Conservation (phyloP, 2,329 filamentous ascomycete species). For the Periconia sp. region DNA sequence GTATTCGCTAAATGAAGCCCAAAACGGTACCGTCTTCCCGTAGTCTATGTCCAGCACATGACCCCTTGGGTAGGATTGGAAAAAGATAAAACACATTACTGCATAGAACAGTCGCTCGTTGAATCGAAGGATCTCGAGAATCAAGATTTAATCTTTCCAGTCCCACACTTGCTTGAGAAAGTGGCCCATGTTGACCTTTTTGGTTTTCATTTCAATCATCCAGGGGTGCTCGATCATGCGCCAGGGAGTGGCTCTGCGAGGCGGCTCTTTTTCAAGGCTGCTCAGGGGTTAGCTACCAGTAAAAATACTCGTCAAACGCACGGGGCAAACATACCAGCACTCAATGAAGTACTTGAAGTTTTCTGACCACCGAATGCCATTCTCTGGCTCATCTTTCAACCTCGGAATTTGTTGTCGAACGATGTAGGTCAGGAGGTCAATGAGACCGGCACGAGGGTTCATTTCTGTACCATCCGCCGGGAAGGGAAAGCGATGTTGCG, state of each 20-base stretch:
- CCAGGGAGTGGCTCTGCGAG: conserved; percentile 88
- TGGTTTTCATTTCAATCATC: conserved; percentile 95
- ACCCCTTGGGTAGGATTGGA: conserved; percentile 29
- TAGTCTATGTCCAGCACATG: conserved; percentile 40
- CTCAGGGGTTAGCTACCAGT: not conserved
- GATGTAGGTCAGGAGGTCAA: conserved; percentile 96
- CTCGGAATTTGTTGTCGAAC: conserved; percentile 93
- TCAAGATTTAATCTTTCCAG: conserved; percentile 70
- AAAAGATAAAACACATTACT: conserved; percentile 19
- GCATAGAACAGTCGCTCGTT: conserved; percentile 10
- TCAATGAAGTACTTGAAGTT: conserved; percentile 99
- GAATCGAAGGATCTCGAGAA: conserved; percentile 9
- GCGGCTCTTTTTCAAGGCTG: conserved; percentile 91
- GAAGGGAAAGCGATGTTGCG: conserved; percentile 97
- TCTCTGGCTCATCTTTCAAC: conserved; percentile 90
- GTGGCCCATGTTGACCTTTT: conserved; percentile 96
- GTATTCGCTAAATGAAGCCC: conserved; percentile 8
- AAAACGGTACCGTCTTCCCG: conserved; percentile 19
- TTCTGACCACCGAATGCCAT: conserved; percentile 89
- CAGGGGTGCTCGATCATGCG: conserved; percentile 98
- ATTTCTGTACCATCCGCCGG: conserved; percentile 94
- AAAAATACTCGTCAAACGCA: not conserved
- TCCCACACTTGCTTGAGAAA: conserved; percentile 96
- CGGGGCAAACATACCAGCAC: conserved; percentile 77
- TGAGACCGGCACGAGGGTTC: conserved; percentile 88